phyloP scores from a whole-genome alignment of 1,284 basidiomycete genomes.

The Ceratobasidium sp. region DNA sequence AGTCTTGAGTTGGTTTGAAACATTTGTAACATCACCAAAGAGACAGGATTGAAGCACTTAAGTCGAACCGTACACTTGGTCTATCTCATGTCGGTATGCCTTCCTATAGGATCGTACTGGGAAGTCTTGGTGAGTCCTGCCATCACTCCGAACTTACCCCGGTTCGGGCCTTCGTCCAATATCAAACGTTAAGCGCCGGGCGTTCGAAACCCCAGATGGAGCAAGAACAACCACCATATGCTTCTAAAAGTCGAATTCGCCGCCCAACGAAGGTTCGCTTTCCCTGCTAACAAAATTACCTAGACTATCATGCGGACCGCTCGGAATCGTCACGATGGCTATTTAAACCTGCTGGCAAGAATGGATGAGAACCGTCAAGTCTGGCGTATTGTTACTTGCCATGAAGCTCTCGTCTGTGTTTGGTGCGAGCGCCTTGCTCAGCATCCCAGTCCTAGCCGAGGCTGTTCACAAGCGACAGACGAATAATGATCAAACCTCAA shows the following conservation, averaged over 20 bases:
- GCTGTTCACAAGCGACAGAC: background rate
- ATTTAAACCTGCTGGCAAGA: background rate
- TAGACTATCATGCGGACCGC: background rate
- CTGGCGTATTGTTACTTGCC: background rate
- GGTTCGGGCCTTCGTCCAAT: too few species aligned
- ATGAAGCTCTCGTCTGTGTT: conserved; percentile 36
- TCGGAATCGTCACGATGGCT: background rate
- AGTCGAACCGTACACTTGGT: too few species aligned
- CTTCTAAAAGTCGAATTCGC: background rate
- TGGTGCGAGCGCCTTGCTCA: conserved; percentile 12
- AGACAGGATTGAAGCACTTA: too few species aligned
- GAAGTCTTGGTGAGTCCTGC: too few species aligned
- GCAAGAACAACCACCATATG: background rate
- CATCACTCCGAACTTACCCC: too few species aligned
- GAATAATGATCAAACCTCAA: conserved; percentile 16
- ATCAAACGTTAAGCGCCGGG: background rate
- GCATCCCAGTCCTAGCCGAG: conserved; percentile 2
- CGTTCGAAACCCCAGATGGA: conserved; percentile 3
- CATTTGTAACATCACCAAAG: too few species aligned
- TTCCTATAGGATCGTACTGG: too few species aligned
- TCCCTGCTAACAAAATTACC: background rate
- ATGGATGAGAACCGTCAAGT: too few species aligned
- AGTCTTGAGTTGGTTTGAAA: too few species aligned
- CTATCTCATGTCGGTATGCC: too few species aligned
- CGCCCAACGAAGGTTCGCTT: background rate